A percentile compares a stretch with the other conserved stretches of the same genome.
phyloP scores from a whole-genome alignment of 23 red algal genomes.

The Chondrus crispus region DNA sequence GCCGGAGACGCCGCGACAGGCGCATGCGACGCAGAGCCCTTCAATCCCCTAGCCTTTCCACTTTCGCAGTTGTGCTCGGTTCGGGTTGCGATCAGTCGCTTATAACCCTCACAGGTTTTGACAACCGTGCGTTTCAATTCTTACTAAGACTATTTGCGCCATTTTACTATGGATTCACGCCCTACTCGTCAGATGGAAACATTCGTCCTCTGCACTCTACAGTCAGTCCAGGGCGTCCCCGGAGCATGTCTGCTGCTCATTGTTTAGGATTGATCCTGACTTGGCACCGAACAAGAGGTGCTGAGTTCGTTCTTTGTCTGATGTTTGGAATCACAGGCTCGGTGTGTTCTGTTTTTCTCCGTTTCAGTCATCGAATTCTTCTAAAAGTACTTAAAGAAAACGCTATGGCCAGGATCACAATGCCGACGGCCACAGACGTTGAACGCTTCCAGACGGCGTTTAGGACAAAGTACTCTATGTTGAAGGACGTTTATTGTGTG shows the following conservation, averaged over 20 bases:
- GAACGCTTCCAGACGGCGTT: neutral
- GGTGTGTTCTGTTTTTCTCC: slow-evolving; percentile 21
- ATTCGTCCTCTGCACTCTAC: neutral
- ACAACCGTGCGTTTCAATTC: neutral
- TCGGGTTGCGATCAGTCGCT: neutral
- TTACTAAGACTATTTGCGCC: neutral
- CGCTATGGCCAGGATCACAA: neutral
- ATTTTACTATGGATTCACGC: neutral
- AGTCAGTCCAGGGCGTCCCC: neutral
- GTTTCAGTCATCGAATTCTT: neutral
- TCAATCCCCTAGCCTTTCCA: neutral
- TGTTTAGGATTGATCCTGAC: neutral
- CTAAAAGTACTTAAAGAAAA: neutral
- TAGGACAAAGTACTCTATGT: neutral
- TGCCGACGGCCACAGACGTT: neutral
- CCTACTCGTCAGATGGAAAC: neutral
- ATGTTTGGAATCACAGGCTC: slow-evolving; percentile 2
- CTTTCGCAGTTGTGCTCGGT: neutral
- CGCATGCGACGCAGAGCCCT: neutral
- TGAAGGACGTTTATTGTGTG: neutral
- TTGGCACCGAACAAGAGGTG: slow-evolving; percentile 4
- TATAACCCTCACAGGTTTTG: slow-evolving; percentile 21
- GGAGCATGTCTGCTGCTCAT: neutral
- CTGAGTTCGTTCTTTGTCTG: neutral
- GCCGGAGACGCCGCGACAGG: neutral